These are phyloP conservation scores for Scedosporium boydii DNA, from an alignment of 2,329 filamentous ascomycete species.

Conservation along the genomic window DNA sequence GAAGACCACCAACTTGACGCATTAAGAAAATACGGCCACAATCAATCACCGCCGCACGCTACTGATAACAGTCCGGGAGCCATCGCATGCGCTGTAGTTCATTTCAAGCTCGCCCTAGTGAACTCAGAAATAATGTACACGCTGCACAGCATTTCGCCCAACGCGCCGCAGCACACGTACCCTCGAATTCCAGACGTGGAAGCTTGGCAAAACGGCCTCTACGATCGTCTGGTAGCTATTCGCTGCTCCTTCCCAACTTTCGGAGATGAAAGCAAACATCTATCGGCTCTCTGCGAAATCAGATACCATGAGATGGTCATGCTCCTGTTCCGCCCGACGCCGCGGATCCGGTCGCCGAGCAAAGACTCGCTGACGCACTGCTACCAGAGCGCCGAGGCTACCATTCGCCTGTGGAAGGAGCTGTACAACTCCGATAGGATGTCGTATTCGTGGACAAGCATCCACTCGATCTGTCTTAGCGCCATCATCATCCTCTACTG, in stretches of 20 bases:
- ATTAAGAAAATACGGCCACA: neutral
- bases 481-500: slow-evolving; percentile 42
- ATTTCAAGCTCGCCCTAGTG: slow-evolving; percentile 35
- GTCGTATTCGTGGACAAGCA: slow-evolving; percentile 36
- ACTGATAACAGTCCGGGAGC: slow-evolving; percentile 13
- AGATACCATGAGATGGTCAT: slow-evolving; percentile 39
- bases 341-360: slow-evolving; percentile 38
- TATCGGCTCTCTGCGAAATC: slow-evolving; percentile 27
- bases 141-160: slow-evolving; percentile 39
- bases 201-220: slow-evolving; percentile 35
- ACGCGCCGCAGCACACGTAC: slow-evolving; percentile 36
- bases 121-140: slow-evolving; percentile 51
- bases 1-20: slow-evolving; percentile 13
- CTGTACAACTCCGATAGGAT: slow-evolving; percentile 35
- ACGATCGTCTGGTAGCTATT: slow-evolving; percentile 30
- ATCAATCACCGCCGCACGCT: neutral
- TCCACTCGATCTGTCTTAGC: slow-evolving; percentile 37
- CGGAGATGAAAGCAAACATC: slow-evolving; percentile 12
- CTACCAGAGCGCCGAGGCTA: slow-evolving; percentile 29
- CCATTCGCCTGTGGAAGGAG: slow-evolving; percentile 28
- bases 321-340: slow-evolving; percentile 39
- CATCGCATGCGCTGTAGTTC: slow-evolving; percentile 35
- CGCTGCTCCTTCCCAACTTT: slow-evolving; percentile 21
- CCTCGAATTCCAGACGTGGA: slow-evolving; percentile 33
- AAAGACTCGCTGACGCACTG: slow-evolving; percentile 29